Base-by-base conservation (phyloP, 2,329 filamentous ascomycete genomes). In the Pezicula neosporulosa region DNA sequence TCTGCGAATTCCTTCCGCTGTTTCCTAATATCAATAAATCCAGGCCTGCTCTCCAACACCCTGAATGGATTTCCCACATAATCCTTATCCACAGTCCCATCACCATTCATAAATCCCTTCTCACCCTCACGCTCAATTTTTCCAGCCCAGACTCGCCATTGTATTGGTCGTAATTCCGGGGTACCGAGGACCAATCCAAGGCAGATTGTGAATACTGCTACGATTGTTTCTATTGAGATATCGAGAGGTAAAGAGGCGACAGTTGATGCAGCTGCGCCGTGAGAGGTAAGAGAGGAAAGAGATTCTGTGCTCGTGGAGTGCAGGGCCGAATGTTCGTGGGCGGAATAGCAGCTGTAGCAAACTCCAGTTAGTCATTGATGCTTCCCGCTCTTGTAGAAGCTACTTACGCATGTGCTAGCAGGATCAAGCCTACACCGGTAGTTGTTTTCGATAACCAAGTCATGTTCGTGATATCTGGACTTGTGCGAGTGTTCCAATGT, bases 21-120 rank as follows among this genome's bases (percentile, higher is more conserved):
- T 68, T 84, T 87, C 69, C 90, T 85, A 56, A 97, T 89, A 72
- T 99, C 90, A 72, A 90, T 80, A 64, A 97, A 99, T 1, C 90
- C 86, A 44, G 85, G 83, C 59, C 94, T 77, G 53, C 89, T 86
- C 71, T 97, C 93, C 54, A 97, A 70, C 43, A 82, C 77, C 46
- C 75, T 77, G 68, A 92, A 97, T 6, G 92, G 90, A 66, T 95
- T 96, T 15, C 87, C 87, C 12, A 81, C 72, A 56, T 78, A 87
- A 55, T 85, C 82, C 67, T 82, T 85, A 64, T 90, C 84, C 35
- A 87, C 82, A 63, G 87, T 80, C 27, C 86, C 85, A 53, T 76
- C 72, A 60, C 72, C 75, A 59, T 77, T 71, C 54, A 76, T 70
- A 63, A 85, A 82, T 28, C 81, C 77, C 54, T 78, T 72, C 63